Evolutionary conservation across 352 stramenopile genomes (phyloP), one percentile per base, ranked within the genome.

Genomic region (Phytophthora podocarpi): DNA sequence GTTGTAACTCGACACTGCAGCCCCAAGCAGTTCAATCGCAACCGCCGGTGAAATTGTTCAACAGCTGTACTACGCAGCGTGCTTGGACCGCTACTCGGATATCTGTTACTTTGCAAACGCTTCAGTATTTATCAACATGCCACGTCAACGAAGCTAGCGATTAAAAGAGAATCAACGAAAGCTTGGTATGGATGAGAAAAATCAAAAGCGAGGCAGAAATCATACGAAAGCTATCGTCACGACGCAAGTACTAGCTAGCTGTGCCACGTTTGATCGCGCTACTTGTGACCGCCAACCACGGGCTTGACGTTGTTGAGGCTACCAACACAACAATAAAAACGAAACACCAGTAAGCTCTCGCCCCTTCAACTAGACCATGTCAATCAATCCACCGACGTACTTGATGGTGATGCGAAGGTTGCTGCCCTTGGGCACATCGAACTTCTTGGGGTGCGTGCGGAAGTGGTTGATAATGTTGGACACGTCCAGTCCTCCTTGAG

Each of bases 351-450:
- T 70, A 21, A 69, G 56, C 35, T 43, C 23, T 20, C 46, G 13
- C 21, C 3, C 28, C 18, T 13, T 36, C 10, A 57, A 11, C 1
- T 49, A 5, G 27, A 20, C 39, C 0, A 16, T 26, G 27, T 58
- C 20, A 48, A 39, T 27, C 23, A 35, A 42, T 20, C 9, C 1
- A 18, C 5, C 21, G 10, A 80, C 81, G 24, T 72, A 92, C 83
- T 90, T 87, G 71, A 93, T 89, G 21, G 84, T 91, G 60, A 93
- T 89, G 48, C 82, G 76, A 21, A 93, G 72, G 61, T 91, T 91
- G 52, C 76, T 88, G 41, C 82, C 85, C 54, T 93, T 86, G 27
- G 85, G 85, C 20, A 95, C 64, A 43, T 87, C 67, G 39, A 95
- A 95, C 72, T 93, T 95, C 45, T 78, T 87, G 18, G 82, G 82